A percentile compares a stretch with the other conserved stretches of the same genome.
These are phyloP conservation scores for Zasmidium angulare DNA, from an alignment of 2,329 filamentous ascomycete species.

Conservation along the genomic window DNA sequence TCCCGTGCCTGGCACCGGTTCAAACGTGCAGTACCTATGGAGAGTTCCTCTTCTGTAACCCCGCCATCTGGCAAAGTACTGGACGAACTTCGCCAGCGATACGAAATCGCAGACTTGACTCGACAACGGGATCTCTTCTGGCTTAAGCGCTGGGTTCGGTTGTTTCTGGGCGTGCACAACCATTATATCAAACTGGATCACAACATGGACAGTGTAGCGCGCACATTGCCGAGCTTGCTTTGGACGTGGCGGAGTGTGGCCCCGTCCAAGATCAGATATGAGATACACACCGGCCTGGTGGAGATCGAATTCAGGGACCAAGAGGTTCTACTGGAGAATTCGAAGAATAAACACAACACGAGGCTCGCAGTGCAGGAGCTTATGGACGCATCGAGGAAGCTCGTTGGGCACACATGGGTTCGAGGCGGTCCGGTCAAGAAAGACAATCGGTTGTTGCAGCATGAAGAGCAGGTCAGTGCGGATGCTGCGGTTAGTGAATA, in stretches of 20 bases:
- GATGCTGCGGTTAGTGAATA: neutral
- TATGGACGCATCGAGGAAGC: neutral
- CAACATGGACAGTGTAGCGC: constrained; percentile 5
- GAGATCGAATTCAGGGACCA: constrained; percentile 23
- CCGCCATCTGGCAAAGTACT: neutral
- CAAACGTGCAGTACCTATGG: neutral
- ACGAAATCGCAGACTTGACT: constrained; percentile 21
- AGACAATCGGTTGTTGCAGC: neutral
- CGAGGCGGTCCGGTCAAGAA: neutral
- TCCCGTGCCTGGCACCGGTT: neutral
- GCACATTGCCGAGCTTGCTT: constrained; percentile 27
- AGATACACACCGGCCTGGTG: constrained; percentile 32
- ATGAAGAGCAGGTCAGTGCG: neutral
- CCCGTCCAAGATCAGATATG: constrained; percentile 26
- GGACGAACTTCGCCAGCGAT: constrained; percentile 18
- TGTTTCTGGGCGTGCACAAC: constrained; percentile 19
- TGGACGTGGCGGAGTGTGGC: constrained; percentile 26
- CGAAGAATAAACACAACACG: too few relatives aligned
- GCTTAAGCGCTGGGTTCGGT: constrained; percentile 30
- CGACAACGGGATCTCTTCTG: constrained; percentile 23
- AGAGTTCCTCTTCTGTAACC: neutral
- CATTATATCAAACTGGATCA: neutral
- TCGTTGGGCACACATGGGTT: constrained; percentile 3
- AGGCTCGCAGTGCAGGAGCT: neutral
- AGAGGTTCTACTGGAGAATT: constrained; percentile 7